Evolutionary conservation across 2,329 filamentous ascomycete species (phyloP).

Genomic region (Fusarium mangiferae): DNA sequence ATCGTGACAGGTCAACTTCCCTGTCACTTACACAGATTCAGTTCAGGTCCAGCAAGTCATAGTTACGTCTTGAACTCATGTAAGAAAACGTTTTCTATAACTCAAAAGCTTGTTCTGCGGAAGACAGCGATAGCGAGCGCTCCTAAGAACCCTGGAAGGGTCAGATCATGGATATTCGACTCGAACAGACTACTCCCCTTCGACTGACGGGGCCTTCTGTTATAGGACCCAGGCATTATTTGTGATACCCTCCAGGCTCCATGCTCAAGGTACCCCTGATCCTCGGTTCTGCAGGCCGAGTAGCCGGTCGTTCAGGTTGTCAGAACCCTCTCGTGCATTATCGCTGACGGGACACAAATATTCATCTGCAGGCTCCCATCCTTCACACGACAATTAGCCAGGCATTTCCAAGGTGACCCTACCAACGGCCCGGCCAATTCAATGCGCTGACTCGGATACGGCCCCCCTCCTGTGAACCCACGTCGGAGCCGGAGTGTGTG

Average conservation of each 20-base stretch:
- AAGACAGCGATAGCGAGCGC: background rate
- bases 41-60: background rate
- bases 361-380: background rate
- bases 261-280: background rate
- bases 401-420: background rate
- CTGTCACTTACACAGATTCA: slow-evolving; percentile 6
- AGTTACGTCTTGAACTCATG: background rate
- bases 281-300: background rate
- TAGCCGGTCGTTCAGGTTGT: background rate
- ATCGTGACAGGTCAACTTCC: background rate
- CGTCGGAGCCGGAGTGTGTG: slow-evolving; percentile 32
- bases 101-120: background rate
- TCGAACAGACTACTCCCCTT: background rate
- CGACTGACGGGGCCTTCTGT: background rate
- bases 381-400: background rate
- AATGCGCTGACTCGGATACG: background rate
- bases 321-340: background rate
- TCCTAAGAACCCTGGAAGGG: background rate
- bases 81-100: background rate
- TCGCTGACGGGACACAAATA: background rate
- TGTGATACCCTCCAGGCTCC: slow-evolving; percentile 1
- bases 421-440: background rate
- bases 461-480: background rate
- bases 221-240: background rate
- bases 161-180: slow-evolving; percentile 20